These are phyloP conservation scores for Citrus maxima DNA, from an alignment of 345 rosid species.

Conservation along the genomic window DNA sequence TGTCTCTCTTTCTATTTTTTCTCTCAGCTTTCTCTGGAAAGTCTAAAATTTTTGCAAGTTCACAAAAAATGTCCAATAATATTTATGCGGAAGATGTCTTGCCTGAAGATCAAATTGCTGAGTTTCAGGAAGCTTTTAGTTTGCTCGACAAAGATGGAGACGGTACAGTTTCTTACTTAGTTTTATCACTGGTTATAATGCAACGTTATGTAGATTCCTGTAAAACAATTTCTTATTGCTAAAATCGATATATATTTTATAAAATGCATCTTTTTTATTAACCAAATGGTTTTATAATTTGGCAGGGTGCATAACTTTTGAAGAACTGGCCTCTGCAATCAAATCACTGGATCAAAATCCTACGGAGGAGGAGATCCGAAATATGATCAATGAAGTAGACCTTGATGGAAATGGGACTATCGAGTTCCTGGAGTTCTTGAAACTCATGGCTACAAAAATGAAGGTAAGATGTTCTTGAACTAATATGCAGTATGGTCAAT, in stretches of 20 bases:
- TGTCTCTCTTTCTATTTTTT: background rate
- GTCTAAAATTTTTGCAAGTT: background rate
- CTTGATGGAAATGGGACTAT: constrained; percentile 55
- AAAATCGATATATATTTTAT: background rate
- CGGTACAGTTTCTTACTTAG: constrained; percentile 32
- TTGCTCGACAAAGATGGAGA: constrained; percentile 79
- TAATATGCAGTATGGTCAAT: background rate
- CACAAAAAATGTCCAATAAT: background rate
- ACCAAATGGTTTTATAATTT: background rate
- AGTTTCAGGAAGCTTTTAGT: constrained; percentile 63
- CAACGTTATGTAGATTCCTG: background rate
- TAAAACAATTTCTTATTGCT: no score
- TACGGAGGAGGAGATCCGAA: constrained; percentile 57
- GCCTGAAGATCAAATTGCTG: constrained; percentile 23
- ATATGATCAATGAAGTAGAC: constrained; percentile 63
- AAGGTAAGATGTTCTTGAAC: constrained; percentile 33
- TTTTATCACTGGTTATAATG: no score
- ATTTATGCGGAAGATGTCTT: constrained; percentile 28
- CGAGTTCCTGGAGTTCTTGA: constrained; percentile 65
- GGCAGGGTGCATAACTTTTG: constrained; percentile 49
- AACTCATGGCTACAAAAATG: constrained; percentile 64
- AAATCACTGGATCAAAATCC: constrained; percentile 52
- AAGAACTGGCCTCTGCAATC: constrained; percentile 51
- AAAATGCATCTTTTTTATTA: no score
- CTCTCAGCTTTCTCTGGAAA: background rate